Conservation (phyloP, 2,329 filamentous ascomycete genomes). For the Exophiala sp. region DNA sequence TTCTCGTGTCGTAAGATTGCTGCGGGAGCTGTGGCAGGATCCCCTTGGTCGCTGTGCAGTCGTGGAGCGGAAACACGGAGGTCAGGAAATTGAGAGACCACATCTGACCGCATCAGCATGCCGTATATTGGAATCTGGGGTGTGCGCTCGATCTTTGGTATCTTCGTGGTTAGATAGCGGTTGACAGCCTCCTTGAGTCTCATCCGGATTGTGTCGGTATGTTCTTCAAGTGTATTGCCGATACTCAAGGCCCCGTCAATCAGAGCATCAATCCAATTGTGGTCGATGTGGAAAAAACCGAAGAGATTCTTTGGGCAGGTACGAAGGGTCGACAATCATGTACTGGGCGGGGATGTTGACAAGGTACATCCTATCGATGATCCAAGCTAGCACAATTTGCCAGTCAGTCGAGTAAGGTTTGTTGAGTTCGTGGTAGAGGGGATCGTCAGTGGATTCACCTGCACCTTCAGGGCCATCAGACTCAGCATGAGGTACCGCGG, state of each 20-base stretch:
- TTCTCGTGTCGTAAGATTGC: too few species aligned
- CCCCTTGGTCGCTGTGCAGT: too few species aligned
- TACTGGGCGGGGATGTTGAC: slow-evolving; percentile 39
- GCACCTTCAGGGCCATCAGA: background rate
- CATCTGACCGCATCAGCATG: background rate
- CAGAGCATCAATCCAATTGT: slow-evolving; percentile 40
- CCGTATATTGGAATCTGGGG: background rate
- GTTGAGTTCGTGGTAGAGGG: slow-evolving; percentile 20
- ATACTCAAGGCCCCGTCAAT: slow-evolving; percentile 43
- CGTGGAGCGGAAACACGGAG: too few species aligned
- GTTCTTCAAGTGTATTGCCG: slow-evolving; percentile 36
- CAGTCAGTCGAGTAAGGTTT: slow-evolving; percentile 33
- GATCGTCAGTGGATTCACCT: too few species aligned
- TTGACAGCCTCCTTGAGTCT: slow-evolving; percentile 21
- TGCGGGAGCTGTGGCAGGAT: too few species aligned
- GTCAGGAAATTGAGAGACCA: background rate
- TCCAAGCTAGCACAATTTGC: slow-evolving; percentile 34
- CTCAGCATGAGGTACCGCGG: too few species aligned
- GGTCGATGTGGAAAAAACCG: slow-evolving; percentile 45
- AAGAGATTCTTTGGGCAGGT: slow-evolving; percentile 37
- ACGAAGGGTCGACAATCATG: slow-evolving; percentile 37
- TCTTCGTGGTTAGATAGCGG: background rate
- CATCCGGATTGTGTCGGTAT: slow-evolving; percentile 33
- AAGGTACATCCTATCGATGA: slow-evolving; percentile 38
- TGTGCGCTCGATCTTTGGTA: background rate